Percentiles rank a stretch among this genome's conserved stretches.
phyloP scores from a whole-genome alignment of 495 filamentous ascomycete species.

The Penicillium manginii region DNA sequence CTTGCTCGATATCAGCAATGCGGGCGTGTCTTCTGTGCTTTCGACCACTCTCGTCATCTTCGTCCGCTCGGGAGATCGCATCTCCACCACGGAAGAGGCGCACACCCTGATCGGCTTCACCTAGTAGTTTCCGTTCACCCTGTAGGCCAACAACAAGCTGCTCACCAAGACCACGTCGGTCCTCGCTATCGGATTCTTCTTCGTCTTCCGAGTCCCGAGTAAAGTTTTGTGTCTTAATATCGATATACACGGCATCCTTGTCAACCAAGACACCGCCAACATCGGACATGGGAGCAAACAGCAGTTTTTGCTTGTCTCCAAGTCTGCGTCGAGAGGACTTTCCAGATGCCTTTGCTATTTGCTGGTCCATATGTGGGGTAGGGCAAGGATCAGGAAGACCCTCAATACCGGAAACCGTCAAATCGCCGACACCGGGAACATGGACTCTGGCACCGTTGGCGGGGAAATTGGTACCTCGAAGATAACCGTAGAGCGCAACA shows the following conservation, averaged over 20 bases:
- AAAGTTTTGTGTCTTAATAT: conserved; percentile 76
- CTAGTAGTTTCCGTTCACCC: conserved; percentile 78
- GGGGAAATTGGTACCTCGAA: conserved; percentile 94
- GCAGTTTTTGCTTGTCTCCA: conserved; percentile 92
- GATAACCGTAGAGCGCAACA: conserved; percentile 89
- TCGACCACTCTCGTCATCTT: conserved; percentile 67
- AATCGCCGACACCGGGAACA: conserved; percentile 92
- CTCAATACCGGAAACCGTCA: conserved; percentile 82
- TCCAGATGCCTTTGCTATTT: conserved; percentile 76
- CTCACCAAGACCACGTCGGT: conserved; percentile 86
- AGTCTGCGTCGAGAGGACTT: conserved; percentile 75
- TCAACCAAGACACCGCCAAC: conserved; percentile 87
- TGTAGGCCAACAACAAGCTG: conserved; percentile 91
- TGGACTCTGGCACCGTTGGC: conserved; percentile 86
- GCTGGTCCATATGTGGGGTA: conserved; percentile 87
- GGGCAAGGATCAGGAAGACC: conserved; percentile 91
- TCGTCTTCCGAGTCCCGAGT: conserved; percentile 65
- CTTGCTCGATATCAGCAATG: conserved; percentile 60
- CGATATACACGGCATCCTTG: conserved; percentile 80
- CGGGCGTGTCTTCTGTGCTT: conserved; percentile 70
- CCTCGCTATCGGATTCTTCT: conserved; percentile 47
- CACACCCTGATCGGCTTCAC: conserved; percentile 77
- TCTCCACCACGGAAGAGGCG: conserved; percentile 81
- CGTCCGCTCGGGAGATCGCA: conserved; percentile 62
- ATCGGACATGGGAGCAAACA: conserved; percentile 98